Evolutionary conservation across 495 filamentous ascomycete genomes (phyloP).

Genomic region (Penicillium antarcticum): DNA sequence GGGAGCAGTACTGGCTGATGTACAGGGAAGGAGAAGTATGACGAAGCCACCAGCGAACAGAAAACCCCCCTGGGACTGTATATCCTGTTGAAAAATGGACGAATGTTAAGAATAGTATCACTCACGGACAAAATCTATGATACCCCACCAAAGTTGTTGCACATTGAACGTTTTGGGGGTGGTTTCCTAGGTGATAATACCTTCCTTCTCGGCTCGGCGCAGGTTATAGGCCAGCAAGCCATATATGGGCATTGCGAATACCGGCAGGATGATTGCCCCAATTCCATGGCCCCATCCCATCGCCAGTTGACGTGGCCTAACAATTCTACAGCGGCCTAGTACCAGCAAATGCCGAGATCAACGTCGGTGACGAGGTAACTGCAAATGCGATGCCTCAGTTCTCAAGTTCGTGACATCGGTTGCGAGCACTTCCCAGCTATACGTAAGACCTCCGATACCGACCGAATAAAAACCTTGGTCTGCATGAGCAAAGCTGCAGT

Average conservation of each 20-base stretch:
- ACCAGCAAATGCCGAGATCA: slow-evolving; percentile 34
- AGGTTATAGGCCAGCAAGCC: slow-evolving; percentile 32
- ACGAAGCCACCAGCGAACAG: slow-evolving; percentile 51
- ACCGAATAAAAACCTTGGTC: slow-evolving; percentile 38
- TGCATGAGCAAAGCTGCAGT: not conserved
- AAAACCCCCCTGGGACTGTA: slow-evolving; percentile 39
- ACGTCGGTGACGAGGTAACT: slow-evolving; percentile 47
- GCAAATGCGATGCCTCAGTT: slow-evolving; percentile 55
- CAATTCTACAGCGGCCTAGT: slow-evolving; percentile 23
- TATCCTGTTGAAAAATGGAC: too few relatives aligned
- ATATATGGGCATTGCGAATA: slow-evolving; percentile 46
- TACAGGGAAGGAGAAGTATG: slow-evolving; percentile 57
- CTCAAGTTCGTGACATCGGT: slow-evolving; percentile 49
- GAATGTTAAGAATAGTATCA: not conserved
- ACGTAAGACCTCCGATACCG: slow-evolving; percentile 50
- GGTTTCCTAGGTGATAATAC: not conserved
- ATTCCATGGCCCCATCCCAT: slow-evolving; percentile 58
- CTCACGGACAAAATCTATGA: slow-evolving; percentile 13
- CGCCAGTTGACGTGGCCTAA: slow-evolving; percentile 44
- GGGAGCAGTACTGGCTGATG: slow-evolving; percentile 34
- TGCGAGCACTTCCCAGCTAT: slow-evolving; percentile 53
- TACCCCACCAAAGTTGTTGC: not conserved
- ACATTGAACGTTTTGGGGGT: not conserved
- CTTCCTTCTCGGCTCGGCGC: slow-evolving; percentile 5
- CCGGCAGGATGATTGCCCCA: slow-evolving; percentile 52